phyloP scores from a whole-genome alignment of 495 filamentous ascomycete species.

The Filosporella fistucella region DNA sequence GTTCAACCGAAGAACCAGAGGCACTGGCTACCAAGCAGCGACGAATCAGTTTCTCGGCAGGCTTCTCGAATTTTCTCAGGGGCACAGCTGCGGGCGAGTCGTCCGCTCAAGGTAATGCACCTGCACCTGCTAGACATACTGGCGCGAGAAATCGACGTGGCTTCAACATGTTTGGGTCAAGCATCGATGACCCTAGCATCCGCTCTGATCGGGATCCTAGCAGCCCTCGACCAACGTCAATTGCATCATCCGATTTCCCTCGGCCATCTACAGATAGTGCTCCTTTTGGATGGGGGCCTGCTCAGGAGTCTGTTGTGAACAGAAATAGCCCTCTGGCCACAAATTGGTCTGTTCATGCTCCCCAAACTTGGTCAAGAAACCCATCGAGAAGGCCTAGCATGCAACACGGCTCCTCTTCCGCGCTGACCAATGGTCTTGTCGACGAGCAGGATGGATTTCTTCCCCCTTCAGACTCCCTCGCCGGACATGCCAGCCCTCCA shows the following conservation, averaged over 20 bases:
- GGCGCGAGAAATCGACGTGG: conserved; percentile 27
- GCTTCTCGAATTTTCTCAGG: conserved; percentile 46
- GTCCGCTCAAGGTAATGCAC: conserved; percentile 29
- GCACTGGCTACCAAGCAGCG: conserved; percentile 31
- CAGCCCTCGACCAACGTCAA: conserved; percentile 73
- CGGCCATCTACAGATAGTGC: conserved; percentile 77
- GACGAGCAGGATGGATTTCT: conserved; percentile 26
- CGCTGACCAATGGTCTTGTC: conserved; percentile 16
- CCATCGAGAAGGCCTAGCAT: conserved; percentile 53
- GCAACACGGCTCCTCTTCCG: conserved; percentile 48
- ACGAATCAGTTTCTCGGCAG: conserved; percentile 43
- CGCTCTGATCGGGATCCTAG: conserved; percentile 57
- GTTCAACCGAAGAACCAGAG: conserved; percentile 43
- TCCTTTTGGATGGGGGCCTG: conserved; percentile 59
- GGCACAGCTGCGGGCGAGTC: conserved; percentile 24
- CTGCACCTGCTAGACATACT: conserved; percentile 38
- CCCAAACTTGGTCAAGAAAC: conserved; percentile 48
- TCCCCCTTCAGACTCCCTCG: conserved; percentile 5
- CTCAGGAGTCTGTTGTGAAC: conserved; percentile 42
- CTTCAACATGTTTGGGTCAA: conserved; percentile 60
- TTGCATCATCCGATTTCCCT: conserved; percentile 74
- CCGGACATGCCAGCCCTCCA: conserved; percentile 20
- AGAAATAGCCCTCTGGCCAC: conserved; percentile 49
- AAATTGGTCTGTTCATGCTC: conserved; percentile 47
- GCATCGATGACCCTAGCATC: conserved; percentile 51